Base-by-base conservation (phyloP, 805 yeast species). In the Saccharomycopsis javanensis region DNA sequence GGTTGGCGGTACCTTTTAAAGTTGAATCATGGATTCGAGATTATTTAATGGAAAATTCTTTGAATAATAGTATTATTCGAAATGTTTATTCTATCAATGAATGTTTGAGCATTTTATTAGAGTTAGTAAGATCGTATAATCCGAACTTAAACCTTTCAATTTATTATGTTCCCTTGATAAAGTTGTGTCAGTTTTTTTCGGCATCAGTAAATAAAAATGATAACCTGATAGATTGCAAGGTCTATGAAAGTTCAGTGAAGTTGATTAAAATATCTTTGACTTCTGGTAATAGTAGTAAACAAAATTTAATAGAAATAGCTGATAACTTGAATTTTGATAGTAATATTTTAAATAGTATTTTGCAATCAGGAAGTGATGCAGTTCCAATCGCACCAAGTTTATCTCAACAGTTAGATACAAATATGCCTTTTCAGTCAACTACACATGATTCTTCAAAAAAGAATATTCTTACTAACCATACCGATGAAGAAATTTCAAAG, bases 1-100 rank as follows among this genome's bases (percentile, higher is more conserved):
- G 76, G 76, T 60, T 71, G 20, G 69, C 69, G 13, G 63, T 71
- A 54, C 71, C 74, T 10, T 35, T 57, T 8, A 67, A 68, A 23
- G 63, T 68, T 15, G 75, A 74, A 56, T 56, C 62, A 15, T 64
- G 63, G 30, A 16, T 74, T 31, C 63, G 69, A 4, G 64, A 64
- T 33, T 51, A 51, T 31, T 73, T 75, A 18, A 62, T 74, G 28
- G 50, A 60, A 20, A 64, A 65, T 60, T 50, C 63, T 4, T 34
- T 48, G 50, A 18, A 62, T 51, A 11, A 68, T 66, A 52, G 55
- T 71, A 34, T 56, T 55, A 16, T 68, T 61, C 30, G 62, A 66
- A 27, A 54, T 69, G 16, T 54, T 30, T 34, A 62, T 66, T 51
- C 62, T 69, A 15, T 56, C 61, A 8, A 53, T 62, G 65, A 48